Evolutionary conservation across 331 rosid genomes (phyloP), one percentile per base, ranked within the genome.

Genomic region (Erythrophleum ivorense): DNA sequence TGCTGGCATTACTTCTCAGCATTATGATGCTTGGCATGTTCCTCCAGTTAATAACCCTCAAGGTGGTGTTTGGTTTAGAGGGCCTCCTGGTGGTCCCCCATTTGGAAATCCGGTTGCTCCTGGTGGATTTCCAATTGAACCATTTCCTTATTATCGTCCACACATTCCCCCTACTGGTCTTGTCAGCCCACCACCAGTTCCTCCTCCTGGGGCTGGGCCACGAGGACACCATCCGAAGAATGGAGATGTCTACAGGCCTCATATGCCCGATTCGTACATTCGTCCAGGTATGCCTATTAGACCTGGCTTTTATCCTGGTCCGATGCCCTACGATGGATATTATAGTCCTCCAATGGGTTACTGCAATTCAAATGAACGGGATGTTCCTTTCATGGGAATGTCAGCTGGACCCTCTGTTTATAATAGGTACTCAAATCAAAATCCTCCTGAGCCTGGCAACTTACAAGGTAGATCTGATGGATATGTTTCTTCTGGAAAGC

Each of bases 11-110:
- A 88, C 91, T 76, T 88, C 94, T 66, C 97, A 83, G 66, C 96
- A 88, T 86, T 91, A 80, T 88, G 98, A 92, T 60, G 89, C 89
- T 59, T 92, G 98, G 98, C 94, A 83, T 80, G 92, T 90, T 77
- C 82, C 88, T 79, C 90, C 97, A 45, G 84, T 88, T 36, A 90
- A 85, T 81, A 90, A 83, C 71, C 94, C 97, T 52, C 98, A 91
- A 85, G 89, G 91, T 55, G 92, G 97, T 70, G 94, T 89, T 77
- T 94, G 97, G 97, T 92, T 88, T 75, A 85, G 98, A 84, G 96
- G 97, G 76, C 97, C 92, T 63, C 90, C 91, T 15, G 88, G 94
- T 78, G 97, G 91, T 64, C 86, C 93, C 53, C 92, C 96, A n/a
- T 94, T 85, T 82, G 93, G 97, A 71, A 68, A 86, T 76, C 97